Evolutionary conservation across 148 eudicot genomes (phyloP).

Genomic region (Gaultheria prostrata): DNA sequence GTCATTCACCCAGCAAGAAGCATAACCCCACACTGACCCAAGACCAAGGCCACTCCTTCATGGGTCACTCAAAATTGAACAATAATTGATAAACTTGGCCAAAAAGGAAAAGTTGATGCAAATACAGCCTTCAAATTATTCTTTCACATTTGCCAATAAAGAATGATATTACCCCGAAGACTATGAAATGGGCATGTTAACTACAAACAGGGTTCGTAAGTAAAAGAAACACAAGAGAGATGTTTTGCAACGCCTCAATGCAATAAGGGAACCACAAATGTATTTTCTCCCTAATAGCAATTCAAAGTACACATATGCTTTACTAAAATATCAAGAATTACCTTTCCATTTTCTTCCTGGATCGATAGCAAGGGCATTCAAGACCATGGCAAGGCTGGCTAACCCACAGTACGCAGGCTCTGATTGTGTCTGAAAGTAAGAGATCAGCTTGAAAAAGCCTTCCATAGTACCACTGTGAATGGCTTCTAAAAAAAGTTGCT

Average conservation of each 20-base stretch:
- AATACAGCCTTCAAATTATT: neutral
- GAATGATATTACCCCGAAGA: neutral
- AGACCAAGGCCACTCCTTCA: neutral
- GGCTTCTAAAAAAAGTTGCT: constrained; percentile 92
- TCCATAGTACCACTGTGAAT: constrained; percentile 69
- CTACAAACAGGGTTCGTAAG: neutral
- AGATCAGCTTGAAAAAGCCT: constrained; percentile 80
- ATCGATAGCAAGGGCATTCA: constrained; percentile 94
- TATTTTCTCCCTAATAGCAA: neutral
- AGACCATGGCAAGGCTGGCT: constrained; percentile 90
- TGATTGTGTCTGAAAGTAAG: constrained; percentile 93
- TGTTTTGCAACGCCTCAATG: neutral
- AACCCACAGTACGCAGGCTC: constrained; percentile 99
- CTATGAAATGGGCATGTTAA: neutral
- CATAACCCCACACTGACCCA: neutral
- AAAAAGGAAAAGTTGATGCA: neutral
- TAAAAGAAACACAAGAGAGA: neutral
- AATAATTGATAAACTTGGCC: neutral
- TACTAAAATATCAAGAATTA: constrained; percentile 14
- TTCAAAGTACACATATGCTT: neutral
- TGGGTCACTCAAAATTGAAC: neutral
- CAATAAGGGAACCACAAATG: neutral
- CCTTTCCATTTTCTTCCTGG: constrained; percentile 99
- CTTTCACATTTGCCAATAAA: neutral
- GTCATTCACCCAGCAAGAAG: neutral